phyloP scores from a whole-genome alignment of 495 filamentous ascomycete genomes.

The Hypoxylon intermedium region DNA sequence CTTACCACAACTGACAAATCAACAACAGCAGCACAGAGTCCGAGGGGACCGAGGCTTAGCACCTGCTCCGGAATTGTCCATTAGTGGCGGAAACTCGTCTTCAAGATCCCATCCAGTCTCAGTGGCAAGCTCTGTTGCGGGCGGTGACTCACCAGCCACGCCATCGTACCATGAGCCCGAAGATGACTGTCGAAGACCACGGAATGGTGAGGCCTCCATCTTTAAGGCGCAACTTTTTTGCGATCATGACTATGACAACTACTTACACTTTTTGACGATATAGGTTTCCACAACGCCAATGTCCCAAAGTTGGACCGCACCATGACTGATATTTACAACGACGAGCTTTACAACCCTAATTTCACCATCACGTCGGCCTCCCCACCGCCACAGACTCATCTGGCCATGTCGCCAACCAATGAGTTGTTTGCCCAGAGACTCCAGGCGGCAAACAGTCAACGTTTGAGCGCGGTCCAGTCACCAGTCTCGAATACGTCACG shows the following conservation, averaged over 20 bases:
- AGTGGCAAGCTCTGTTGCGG: conserved; percentile 54
- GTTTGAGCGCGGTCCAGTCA: conserved; percentile 64
- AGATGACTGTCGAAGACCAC: conserved; percentile 53
- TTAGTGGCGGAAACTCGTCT: conserved; percentile 37
- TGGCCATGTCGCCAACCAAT: conserved; percentile 63
- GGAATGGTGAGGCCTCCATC: conserved; percentile 54
- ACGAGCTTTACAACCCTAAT: conserved; percentile 82
- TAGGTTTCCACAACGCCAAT: conserved; percentile 59
- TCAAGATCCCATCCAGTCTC: too few species aligned
- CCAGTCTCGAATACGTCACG: conserved; percentile 60
- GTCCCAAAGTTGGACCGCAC: conserved; percentile 85
- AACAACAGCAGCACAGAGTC: conserved; percentile 42
- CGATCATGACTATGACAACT: conserved; percentile 53
- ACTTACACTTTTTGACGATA: conserved; percentile 53
- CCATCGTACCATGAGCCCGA: conserved; percentile 55
- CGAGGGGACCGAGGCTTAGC: conserved; percentile 48
- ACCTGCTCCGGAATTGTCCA: conserved; percentile 46
- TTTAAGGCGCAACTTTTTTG: conserved; percentile 47
- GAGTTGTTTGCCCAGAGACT: conserved; percentile 76
- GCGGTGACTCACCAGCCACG: conserved; percentile 62
- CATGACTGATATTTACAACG: conserved; percentile 82
- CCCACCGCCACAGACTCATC: conserved; percentile 51
- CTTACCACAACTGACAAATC: conserved; percentile 39
- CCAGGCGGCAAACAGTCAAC: conserved; percentile 78
- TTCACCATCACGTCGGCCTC: conserved; percentile 62